Evolutionary conservation across 179 eudicot species (phyloP).

Genomic region (Silene vulgaris): DNA sequence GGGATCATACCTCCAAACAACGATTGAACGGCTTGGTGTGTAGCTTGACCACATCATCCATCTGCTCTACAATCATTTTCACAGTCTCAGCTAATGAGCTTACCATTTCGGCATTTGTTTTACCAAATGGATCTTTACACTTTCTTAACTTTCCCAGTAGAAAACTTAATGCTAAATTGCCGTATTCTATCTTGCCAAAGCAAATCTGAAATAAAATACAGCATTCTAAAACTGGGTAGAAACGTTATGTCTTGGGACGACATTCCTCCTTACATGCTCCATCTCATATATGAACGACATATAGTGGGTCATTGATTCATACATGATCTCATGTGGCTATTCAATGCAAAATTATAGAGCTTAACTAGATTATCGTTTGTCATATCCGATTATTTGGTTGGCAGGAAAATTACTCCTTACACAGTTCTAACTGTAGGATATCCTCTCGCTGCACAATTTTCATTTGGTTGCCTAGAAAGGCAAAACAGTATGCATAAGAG

Average conservation of each 20-base stretch:
- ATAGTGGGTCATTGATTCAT: background rate
- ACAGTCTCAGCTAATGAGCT: no score
- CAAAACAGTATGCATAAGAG: no score
- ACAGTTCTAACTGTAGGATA: no score
- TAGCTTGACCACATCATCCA: conserved; percentile 20
- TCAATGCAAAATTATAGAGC: background rate
- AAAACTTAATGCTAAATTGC: conserved; percentile 2
- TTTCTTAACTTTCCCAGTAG: background rate
- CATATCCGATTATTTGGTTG: background rate
- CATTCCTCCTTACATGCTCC: background rate
- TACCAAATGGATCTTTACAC: conserved; percentile 9
- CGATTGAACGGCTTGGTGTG: conserved; percentile 15
- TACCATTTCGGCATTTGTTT: conserved; percentile 14
- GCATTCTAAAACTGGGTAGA: conserved; percentile 3
- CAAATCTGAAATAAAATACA: conserved; percentile 1
- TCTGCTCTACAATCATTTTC: conserved; percentile 20
- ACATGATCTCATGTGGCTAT: background rate
- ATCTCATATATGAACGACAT: conserved; percentile 7
- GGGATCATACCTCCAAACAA: conserved; percentile 2
- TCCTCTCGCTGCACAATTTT: no score
- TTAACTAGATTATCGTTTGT: conserved; percentile 6
- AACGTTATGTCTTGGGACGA: background rate
- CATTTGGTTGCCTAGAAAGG: no score
- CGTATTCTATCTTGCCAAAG: background rate
- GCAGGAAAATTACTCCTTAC: no score